phyloP scores from a whole-genome alignment of 2,329 filamentous ascomycete species.

The Chaetomium globosum region DNA sequence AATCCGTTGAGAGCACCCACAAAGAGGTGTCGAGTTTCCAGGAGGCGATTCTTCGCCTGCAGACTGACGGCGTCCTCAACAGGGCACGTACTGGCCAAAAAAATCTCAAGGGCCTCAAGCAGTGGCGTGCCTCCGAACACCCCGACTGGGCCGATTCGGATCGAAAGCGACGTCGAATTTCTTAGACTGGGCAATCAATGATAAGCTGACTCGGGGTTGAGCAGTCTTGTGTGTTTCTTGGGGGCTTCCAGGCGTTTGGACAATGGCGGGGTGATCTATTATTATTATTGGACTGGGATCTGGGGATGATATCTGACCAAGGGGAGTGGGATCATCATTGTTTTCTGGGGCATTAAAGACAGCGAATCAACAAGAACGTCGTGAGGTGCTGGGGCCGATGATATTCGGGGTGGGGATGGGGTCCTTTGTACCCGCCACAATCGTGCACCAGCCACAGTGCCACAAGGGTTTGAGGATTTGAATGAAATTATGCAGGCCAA shows the following conservation, averaged over 20 bases:
- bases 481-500: constrained; percentile 26
- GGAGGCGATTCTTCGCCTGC: constrained; percentile 51
- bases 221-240: not conserved
- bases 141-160: constrained; percentile 56
- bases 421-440: not conserved
- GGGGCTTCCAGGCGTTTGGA: constrained; percentile 20
- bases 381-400: constrained; percentile 2
- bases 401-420: not conserved
- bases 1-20: constrained; percentile 51
- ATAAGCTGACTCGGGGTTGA: not conserved
- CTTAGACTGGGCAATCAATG: constrained; percentile 8
- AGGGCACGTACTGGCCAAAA: constrained; percentile 57
- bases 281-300: not conserved
- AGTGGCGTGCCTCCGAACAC: constrained; percentile 62
- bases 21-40: constrained; percentile 57
- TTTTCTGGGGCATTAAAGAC: not conserved
- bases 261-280: not conserved
- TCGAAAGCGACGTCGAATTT: constrained; percentile 20
- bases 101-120: constrained; percentile 59
- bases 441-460: not conserved
- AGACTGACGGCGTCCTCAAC: constrained; percentile 54
- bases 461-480: not conserved
- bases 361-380: not conserved
- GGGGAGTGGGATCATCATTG: not conserved
- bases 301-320: not conserved